phyloP scores from a whole-genome alignment of 2,329 filamentous ascomycete genomes.

The Endothia cerciana region DNA sequence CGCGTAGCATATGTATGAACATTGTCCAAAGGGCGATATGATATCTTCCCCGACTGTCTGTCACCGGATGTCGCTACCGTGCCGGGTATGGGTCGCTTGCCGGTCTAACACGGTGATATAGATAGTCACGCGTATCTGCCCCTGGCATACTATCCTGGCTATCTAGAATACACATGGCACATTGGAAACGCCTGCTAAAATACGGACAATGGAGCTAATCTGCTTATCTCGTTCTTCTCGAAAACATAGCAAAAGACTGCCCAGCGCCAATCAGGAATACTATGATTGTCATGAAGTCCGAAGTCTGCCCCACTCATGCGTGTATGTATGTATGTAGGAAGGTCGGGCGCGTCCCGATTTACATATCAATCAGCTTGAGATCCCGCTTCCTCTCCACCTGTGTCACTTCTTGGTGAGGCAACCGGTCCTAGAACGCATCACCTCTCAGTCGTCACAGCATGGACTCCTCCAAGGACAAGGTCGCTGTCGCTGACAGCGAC shows the following conservation, averaged over 20 bases:
- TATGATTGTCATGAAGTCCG: slow-evolving; percentile 8
- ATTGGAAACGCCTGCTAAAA: neutral
- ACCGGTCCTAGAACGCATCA: neutral
- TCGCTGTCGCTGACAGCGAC: slow-evolving; percentile 3
- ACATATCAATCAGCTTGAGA: neutral
- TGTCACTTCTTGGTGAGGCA: neutral
- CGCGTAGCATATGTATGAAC: neutral
- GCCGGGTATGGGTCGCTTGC: slow-evolving; percentile 1
- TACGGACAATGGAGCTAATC: slow-evolving; percentile 10
- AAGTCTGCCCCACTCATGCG: neutral
- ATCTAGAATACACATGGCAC: neutral
- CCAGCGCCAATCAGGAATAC: neutral
- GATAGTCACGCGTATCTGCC: neutral
- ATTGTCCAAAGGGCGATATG: neutral
- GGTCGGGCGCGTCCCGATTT: neutral
- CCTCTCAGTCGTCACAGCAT: neutral
- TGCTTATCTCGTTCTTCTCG: slow-evolving; percentile 3
- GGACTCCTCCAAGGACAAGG: slow-evolving; percentile 6
- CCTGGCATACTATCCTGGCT: neutral
- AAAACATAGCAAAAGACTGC: neutral
- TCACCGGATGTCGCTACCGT: neutral
- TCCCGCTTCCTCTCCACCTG: neutral
- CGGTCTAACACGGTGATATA: neutral
- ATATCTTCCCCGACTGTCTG: neutral
- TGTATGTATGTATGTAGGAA: neutral